Evolutionary conservation across 495 filamentous ascomycete genomes (phyloP).

Genomic region (Xylaria bambusicola): DNA sequence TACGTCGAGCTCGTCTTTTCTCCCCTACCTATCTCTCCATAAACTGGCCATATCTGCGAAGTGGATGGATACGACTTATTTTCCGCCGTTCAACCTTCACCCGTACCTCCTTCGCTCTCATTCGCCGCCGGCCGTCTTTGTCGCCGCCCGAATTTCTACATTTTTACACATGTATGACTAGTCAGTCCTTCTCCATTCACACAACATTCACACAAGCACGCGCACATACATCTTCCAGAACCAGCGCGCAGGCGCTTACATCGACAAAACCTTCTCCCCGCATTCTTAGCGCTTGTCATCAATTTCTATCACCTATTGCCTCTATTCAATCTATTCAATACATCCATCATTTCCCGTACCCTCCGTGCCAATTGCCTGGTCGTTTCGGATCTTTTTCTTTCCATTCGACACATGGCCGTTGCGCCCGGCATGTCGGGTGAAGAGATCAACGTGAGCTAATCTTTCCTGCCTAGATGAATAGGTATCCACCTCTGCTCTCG

Average conservation of each 20-base stretch:
- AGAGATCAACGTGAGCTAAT: constrained; percentile 15
- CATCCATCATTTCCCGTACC: constrained; percentile 11
- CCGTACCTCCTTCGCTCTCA: neutral
- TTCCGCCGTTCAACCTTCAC: neutral
- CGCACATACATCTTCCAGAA: neutral
- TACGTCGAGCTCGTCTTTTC: neutral
- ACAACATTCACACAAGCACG: neutral
- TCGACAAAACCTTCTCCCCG: constrained; percentile 33
- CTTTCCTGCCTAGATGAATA: constrained; percentile 9
- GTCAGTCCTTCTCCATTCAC: neutral
- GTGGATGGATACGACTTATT: neutral
- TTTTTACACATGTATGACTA: neutral
- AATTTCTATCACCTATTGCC: constrained; percentile 25
- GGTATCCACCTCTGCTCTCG: constrained; percentile 17
- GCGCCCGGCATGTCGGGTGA: neutral
- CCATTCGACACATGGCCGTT: neutral
- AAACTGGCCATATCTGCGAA: neutral
- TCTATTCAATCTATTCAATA: constrained; percentile 28
- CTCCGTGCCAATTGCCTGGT: constrained; percentile 3
- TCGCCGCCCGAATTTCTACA: constrained; percentile 4
- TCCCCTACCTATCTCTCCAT: neutral
- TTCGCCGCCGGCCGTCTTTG: neutral
- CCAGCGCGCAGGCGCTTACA: constrained; percentile 13
- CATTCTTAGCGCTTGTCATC: constrained; percentile 30
- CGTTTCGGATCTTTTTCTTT: neutral